phyloP scores from a whole-genome alignment of 345 rosid species.

The Ricinus communis region DNA sequence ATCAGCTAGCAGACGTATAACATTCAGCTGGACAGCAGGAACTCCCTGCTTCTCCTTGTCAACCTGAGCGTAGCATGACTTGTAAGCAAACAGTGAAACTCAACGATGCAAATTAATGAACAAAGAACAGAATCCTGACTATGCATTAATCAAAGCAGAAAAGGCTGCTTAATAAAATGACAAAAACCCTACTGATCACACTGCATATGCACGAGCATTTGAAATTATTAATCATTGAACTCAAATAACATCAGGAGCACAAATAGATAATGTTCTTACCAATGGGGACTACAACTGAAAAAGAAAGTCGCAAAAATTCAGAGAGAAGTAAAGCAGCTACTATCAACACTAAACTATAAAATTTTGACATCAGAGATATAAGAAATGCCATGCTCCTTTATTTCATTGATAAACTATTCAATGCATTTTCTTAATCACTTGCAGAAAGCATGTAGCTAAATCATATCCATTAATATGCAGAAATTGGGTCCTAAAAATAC shows the following conservation, averaged over 20 bases:
- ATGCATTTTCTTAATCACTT: not conserved
- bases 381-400: not conserved
- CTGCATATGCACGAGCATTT: not conserved
- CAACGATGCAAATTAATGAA: not conserved
- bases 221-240: not conserved
- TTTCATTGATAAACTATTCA: not conserved
- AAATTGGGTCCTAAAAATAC: not conserved
- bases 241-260: not conserved
- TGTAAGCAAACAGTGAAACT: constrained; percentile 3
- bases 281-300: not conserved
- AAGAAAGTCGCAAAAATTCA: not conserved
- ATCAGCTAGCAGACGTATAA: constrained; percentile 91
- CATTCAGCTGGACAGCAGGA: constrained; percentile 81
- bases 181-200: constrained; percentile 10
- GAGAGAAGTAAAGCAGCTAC: not conserved
- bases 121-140: not conserved
- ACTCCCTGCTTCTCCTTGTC: constrained; percentile 75
- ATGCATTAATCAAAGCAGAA: constrained; percentile 5
- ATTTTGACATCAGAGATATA: not conserved
- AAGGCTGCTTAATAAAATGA: constrained; percentile 6
- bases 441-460: not conserved
- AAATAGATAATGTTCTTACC: constrained; percentile 5
- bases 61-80: constrained; percentile 53
- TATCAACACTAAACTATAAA: not conserved
- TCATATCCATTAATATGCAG: not conserved